Conservation (phyloP, 192 early-diverging fungal species). For the Dissophora ornata region DNA sequence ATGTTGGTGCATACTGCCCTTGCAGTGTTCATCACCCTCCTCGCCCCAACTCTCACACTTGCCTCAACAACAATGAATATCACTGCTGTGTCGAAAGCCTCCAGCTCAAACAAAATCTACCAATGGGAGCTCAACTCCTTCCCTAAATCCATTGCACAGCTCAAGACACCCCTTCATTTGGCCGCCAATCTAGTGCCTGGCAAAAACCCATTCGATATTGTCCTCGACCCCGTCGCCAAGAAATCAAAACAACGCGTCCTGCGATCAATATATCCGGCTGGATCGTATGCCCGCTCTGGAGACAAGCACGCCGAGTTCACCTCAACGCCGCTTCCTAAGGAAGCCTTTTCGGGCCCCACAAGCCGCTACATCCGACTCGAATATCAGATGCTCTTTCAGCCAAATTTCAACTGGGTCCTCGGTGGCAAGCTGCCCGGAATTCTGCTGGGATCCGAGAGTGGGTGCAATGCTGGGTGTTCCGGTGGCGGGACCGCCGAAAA, state of each 20-base stretch:
- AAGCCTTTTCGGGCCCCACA: constrained; percentile 19
- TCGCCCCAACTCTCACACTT: background rate
- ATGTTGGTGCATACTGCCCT: background rate
- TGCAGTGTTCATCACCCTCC: background rate
- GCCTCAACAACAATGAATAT: background rate
- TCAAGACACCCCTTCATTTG: constrained; percentile 18
- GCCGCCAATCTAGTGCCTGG: background rate
- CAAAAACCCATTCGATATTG: constrained; percentile 28
- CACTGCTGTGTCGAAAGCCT: background rate
- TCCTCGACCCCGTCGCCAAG: constrained; percentile 10
- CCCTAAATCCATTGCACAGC: constrained; percentile 9
- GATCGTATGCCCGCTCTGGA: constrained; percentile 26
- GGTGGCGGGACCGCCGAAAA: constrained; percentile 63
- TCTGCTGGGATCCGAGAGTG: constrained; percentile 57
- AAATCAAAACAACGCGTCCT: constrained; percentile 4
- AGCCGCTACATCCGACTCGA: constrained; percentile 51
- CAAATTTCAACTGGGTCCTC: constrained; percentile 64
- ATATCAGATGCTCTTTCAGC: constrained; percentile 59
- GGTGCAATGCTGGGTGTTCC: constrained; percentile 54
- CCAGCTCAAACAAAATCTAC: constrained; percentile 1
- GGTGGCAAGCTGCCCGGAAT: constrained; percentile 72
- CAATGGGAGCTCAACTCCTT: constrained; percentile 16
- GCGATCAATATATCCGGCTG: constrained; percentile 35
- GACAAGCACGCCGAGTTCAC: constrained; percentile 25
- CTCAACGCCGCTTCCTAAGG: constrained; percentile 13